Conservation (phyloP, 2,329 filamentous ascomycete genomes). For the Fusarium algeriense region DNA sequence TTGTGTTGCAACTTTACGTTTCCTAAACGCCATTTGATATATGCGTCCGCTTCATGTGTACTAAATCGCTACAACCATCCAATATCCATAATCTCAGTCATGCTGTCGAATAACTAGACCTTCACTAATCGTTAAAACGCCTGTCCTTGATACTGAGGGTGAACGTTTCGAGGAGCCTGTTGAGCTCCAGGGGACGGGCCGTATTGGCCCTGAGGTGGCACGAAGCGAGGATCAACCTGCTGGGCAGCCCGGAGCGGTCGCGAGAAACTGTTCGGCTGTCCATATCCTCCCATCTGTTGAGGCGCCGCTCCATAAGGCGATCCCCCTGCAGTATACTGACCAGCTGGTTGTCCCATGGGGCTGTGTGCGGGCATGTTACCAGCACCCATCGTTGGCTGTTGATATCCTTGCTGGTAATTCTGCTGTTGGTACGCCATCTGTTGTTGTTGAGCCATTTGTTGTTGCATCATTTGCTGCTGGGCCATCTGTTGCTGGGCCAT, state of each 20-base stretch:
- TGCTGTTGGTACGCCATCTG: slow-evolving; percentile 50
- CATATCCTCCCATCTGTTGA: slow-evolving; percentile 39
- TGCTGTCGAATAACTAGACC: neutral
- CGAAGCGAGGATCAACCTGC: slow-evolving; percentile 46
- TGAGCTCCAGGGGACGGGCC: slow-evolving; percentile 30
- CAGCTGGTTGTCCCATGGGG: slow-evolving; percentile 41
- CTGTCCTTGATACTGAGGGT: slow-evolving; percentile 54
- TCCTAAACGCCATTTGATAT: slow-evolving; percentile 38
- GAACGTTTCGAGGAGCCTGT: slow-evolving; percentile 41
- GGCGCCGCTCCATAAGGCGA: slow-evolving; percentile 41
- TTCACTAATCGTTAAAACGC: slow-evolving; percentile 46
- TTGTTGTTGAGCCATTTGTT: slow-evolving; percentile 46
- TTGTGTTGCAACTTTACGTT: slow-evolving; percentile 6
- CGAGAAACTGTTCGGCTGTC: slow-evolving; percentile 48
- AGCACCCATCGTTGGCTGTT: slow-evolving; percentile 45
- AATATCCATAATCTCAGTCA: slow-evolving; percentile 15
- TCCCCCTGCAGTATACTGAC: slow-evolving; percentile 38
- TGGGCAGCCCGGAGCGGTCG: slow-evolving; percentile 50
- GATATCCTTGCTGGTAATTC: slow-evolving; percentile 42
- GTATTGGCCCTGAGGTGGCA: slow-evolving; percentile 51
- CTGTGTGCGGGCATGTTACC: slow-evolving; percentile 45
- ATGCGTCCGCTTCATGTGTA: slow-evolving; percentile 31
- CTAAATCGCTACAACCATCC: slow-evolving; percentile 24
- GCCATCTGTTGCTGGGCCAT: slow-evolving; percentile 62
- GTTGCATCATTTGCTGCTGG: slow-evolving; percentile 44